Base-by-base conservation (phyloP, 2,329 filamentous ascomycete species). In the Tolypocladium nubicola region DNA sequence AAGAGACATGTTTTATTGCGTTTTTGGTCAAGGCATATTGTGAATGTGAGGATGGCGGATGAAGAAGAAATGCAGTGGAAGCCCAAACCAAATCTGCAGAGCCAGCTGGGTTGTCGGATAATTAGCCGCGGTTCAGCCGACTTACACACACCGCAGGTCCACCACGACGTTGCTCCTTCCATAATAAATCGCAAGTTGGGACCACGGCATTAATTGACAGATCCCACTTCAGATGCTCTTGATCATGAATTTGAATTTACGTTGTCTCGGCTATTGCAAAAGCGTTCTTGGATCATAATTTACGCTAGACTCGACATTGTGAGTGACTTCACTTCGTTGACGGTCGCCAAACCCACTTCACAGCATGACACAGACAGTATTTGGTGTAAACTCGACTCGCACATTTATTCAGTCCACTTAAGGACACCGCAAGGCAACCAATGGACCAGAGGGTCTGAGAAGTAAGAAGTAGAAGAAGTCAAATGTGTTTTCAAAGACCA, bases 1-100 rank as follows among this genome's bases (percentile, higher is more conserved):
- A 57, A 99, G 86, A 53, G 92, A 96, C 93, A 97, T 97, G 21
- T 41, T 55, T 19, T 35, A 50, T 50, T n/a, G 47, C 47, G 14
- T n/a, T 2, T 49, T n/a, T 11, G 16, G 26, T n/a, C 26, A 26
- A 50, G 26, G 14, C 47, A 50, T 33, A 14, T 13, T 21, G 11
- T 26, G 45, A 23, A 8, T 16, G 16, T 38, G 49, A 52, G 13
- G 23, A 33, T 35, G 13, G 9, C 14, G 52, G 56, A 58, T 58
- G 40, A 56, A 21, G 40, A 56, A 39, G 30, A 55, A 56, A 41
- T 57, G 43, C 54, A 7, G 23, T 33, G 26, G 45, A 30, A 47
- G 26, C 13, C 13, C 14, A 14, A n/a, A 30, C 23, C 45, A 47
- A 47, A 47, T 30, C 45, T 47, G 23, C 11, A 45, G 43, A 16